Base-by-base conservation (phyloP, 2,329 filamentous ascomycete species). In the Aschersonia sp. region DNA sequence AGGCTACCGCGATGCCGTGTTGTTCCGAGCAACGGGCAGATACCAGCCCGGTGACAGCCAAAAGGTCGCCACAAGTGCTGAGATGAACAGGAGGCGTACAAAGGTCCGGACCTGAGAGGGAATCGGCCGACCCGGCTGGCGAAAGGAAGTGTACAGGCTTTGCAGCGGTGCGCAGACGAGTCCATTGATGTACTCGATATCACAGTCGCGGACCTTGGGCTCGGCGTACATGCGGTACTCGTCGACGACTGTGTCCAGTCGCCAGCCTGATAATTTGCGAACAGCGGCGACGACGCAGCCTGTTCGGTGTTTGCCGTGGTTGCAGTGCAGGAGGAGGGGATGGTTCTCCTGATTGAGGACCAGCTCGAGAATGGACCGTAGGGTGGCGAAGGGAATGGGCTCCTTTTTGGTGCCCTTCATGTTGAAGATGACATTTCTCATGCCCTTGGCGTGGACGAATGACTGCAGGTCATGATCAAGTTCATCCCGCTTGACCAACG, bases 241-340 rank as follows among this genome's bases (percentile, higher is more conserved):
- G 46, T 78, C 71, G 37, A 92, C 63, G 37, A 85, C 76, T 12
- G 69, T 67, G 1, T 73, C 62, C 1, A 79, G 61, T 14, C 78
- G 68, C 80, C 85, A 86, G 11, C 83, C 79, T 11, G 79, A 75
- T 10, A 85, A 66, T 60, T 85, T 86, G 52, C 88, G 81, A 52
- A 94, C 74, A 49, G 85, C 81, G 14, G 80, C 89, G 45, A 89
- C 76, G n/a, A 92, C 83, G 59, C 88, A 95, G 29, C 89, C 89
- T 14, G 89, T 95, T 49, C 89, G 83, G 60, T 96, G 89, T 75
- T 86, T 92, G 60, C 89, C 89, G 56, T 94, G 89, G 60, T 95
- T 96, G 73, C 89, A 96, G 63, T 96, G 89, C 44, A 96, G 76
- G 40, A 95, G 72, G 9, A 96, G 65, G 0, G 89, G 89, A 54